Percentiles rank a stretch among this genome's conserved stretches.
phyloP scores from a whole-genome alignment of 225 moss, liverwort and hornwort genomes.

The Polytrichum formosum region DNA sequence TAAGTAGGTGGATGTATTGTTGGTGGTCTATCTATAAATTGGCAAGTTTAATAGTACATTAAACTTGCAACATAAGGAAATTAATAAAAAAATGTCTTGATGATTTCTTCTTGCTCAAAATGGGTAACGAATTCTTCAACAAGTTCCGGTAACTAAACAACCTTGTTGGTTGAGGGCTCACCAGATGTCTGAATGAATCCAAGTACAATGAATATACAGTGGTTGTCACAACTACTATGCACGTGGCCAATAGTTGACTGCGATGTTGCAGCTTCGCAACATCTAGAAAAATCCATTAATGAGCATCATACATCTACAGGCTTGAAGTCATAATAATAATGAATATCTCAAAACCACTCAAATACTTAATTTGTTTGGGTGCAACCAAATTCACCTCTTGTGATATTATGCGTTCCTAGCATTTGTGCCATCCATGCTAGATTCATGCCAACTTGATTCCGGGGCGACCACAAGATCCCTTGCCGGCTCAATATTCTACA shows the following conservation, averaged over 20 bases:
- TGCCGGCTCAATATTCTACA: constrained; percentile 22
- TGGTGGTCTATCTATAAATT: too few species aligned
- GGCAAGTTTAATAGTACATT: too few species aligned
- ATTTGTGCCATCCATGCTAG: not conserved
- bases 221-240: too few species aligned
- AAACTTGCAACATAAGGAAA: too few species aligned
- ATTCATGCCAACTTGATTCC: constrained; percentile 33
- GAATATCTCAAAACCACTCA: not conserved
- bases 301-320: not conserved
- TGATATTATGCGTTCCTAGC: not conserved
- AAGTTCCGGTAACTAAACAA: too few species aligned
- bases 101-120: too few species aligned
- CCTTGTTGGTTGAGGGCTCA: too few species aligned
- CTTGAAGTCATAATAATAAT: not conserved
- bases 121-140: too few species aligned
- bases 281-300: not conserved
- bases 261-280: not conserved
- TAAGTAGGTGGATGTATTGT: too few species aligned
- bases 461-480: constrained; percentile 29
- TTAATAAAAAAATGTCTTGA: too few species aligned
- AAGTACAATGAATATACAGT: too few species aligned
- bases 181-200: too few species aligned
- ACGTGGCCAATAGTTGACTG: not conserved
- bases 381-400: not conserved
- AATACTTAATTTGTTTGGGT: not conserved